A percentile compares a stretch with the other conserved stretches of the same genome.
phyloP scores from a whole-genome alignment of 345 rosid species.

The Eucalyptus melliodora region DNA sequence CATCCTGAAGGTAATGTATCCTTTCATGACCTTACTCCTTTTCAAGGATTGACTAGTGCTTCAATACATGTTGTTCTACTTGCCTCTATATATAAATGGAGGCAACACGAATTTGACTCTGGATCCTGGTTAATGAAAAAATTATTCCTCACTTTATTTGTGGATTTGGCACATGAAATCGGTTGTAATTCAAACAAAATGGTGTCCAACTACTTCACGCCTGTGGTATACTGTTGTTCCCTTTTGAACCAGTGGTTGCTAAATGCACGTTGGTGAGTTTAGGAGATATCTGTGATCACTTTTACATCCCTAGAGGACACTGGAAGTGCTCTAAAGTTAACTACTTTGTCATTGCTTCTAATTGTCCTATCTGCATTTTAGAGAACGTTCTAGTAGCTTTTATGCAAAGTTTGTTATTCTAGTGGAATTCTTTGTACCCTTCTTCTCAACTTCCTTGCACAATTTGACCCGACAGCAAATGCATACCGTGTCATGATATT shows the following conservation, averaged over 20 bases:
- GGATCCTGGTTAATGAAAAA: not conserved
- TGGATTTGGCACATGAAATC: not conserved
- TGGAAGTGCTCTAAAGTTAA: not conserved
- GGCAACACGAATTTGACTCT: not conserved
- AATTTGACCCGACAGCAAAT: not conserved
- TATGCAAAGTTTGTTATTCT: not conserved
- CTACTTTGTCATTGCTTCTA: not conserved
- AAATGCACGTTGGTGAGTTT: not conserved
- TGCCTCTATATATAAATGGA: not conserved
- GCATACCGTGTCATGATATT: not conserved
- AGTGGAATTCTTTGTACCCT: not conserved
- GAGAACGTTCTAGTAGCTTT: not conserved
- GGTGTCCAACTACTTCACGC: not conserved
- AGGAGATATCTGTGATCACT: not conserved
- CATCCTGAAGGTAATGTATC: conserved; percentile 58
- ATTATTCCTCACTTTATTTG: not conserved
- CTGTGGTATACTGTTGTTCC: not conserved
- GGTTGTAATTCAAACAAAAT: not conserved
- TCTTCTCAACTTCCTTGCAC: not conserved
- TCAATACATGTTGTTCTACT: not conserved
- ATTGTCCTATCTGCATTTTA: not conserved
- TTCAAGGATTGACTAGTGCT: not conserved
- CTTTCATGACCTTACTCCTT: not conserved
- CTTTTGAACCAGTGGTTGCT: not conserved
- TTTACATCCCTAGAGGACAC: not conserved